Evolutionary conservation across 2,329 filamentous ascomycete species (phyloP), one percentile per base, ranked within the genome.

Genomic region (Arthrobotrys entomopaga): DNA sequence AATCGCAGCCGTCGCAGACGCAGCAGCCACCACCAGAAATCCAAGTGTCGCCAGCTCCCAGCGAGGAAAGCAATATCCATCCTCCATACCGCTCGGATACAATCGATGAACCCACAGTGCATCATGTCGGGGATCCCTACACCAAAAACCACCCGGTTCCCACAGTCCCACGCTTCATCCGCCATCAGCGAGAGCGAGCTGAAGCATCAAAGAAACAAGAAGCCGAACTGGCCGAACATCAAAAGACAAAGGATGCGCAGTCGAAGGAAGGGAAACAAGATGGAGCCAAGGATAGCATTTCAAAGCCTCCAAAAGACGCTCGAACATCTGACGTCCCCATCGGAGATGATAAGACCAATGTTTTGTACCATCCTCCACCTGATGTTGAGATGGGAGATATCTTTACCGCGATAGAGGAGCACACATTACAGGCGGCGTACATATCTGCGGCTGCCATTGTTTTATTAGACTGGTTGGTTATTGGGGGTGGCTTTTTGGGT

Each of bases 281-380:
- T 29, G 43, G 19, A 19, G 43, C 61, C 29, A 63, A 61, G 19
- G n/a, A 48, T 15, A 20, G 24, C 11, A 29, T 38, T 3, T 42
- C 52, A 43, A 66, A 66, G 22, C 61, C 63, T 38, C 26, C 48
- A 3, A 73, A 73, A 22, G 69, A 73, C 52, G 54, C 61, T 2
- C 66, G 69, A 43, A 98, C 94, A 0, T 93, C 92, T 24, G 95
- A 98, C 81, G 93, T 98, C 0, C 95, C 95, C 2, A 96, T 98
- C 70, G 91, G 93, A 80, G 94, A 93, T 79, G 94, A 98, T 80
- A 97, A 95, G 86, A 98, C 95, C 2, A 97, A 97, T 76, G 89
- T 74, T 40, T 24, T 75, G 13, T 75, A 66, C 52, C 71, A 75
- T 40, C 64, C 71, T n/a, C 57, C 71, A 10, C 71, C 71, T 7